These are phyloP conservation scores for Talaromyces albobiverticillius DNA, from an alignment of 2,329 filamentous ascomycete genomes.

Conservation along the genomic window DNA sequence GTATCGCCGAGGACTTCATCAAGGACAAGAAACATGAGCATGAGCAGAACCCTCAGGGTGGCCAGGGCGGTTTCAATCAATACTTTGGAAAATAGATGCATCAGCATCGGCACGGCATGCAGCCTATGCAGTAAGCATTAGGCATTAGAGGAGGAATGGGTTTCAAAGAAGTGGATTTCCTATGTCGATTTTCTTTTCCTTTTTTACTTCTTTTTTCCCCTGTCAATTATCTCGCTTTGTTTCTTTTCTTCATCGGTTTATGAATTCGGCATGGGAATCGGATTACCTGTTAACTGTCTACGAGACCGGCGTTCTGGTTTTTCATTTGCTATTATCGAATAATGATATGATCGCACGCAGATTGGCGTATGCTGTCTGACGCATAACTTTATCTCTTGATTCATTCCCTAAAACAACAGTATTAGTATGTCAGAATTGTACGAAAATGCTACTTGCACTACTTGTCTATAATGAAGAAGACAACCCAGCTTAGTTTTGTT, in stretches of 20 bases:
- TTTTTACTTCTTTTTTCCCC: too few relatives aligned
- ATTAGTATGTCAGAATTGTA: too few relatives aligned
- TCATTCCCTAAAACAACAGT: too few relatives aligned
- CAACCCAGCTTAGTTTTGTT: too few relatives aligned
- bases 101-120: too few relatives aligned
- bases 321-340: background rate
- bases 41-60: slow-evolving; percentile 20
- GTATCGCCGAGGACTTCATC: slow-evolving; percentile 45
- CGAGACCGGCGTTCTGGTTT: background rate
- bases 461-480: too few relatives aligned
- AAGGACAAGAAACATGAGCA: slow-evolving; percentile 38
- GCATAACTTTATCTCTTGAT: too few relatives aligned
- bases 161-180: too few relatives aligned
- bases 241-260: background rate
- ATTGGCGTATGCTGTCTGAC: too few relatives aligned
- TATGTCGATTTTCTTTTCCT: background rate
- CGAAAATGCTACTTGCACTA: too few relatives aligned
- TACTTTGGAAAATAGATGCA: slow-evolving; percentile 41
- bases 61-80: slow-evolving; percentile 28
- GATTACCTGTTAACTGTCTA: background rate
- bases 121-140: background rate
- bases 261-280: background rate
- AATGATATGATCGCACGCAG: too few relatives aligned
- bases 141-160: background rate
- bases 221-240: too few relatives aligned